Conservation (phyloP, 805 yeast species). For the Cyberlindnera xylosilytica region DNA sequence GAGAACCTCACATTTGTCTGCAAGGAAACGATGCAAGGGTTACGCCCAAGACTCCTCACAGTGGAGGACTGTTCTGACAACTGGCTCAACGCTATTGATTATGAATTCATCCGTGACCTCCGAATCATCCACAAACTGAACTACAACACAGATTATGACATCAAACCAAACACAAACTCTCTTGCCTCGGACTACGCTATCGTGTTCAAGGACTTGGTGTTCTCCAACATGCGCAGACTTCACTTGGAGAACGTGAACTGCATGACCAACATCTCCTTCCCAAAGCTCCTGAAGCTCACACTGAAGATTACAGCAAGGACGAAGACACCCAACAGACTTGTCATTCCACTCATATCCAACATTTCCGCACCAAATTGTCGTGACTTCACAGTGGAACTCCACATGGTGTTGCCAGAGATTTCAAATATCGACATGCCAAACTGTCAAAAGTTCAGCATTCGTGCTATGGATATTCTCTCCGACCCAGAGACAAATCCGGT, state of each 20-base stretch:
- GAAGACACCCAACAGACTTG: not conserved
- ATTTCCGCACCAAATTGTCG: not conserved
- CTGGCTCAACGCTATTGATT: constrained; percentile 6
- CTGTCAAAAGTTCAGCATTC: not conserved
- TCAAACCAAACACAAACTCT: not conserved
- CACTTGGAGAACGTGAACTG: constrained; percentile 8
- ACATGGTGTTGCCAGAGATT: not conserved
- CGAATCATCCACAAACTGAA: not conserved
- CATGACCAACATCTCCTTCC: constrained; percentile 1
- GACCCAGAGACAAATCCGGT: not conserved
- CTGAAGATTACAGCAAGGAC: constrained; percentile 1
- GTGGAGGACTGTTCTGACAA: constrained; percentile 3
- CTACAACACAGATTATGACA: not conserved
- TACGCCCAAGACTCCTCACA: not conserved
- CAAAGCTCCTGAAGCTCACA: not conserved
- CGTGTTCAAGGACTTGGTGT: constrained; percentile 1
- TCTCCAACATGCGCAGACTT: not conserved
- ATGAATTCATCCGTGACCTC: not conserved
- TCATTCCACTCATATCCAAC: not conserved
- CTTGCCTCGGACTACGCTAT: not conserved
- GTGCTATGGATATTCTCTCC: not conserved
- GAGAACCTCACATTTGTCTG: not conserved
- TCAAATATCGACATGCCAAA: not conserved
- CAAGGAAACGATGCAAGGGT: not conserved
- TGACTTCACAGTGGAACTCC: not conserved